A percentile compares a stretch with the other conserved stretches of the same genome.
These are phyloP conservation scores for Sergeia podlipaevii DNA, from an alignment of 208 protist genomes.

Conservation along the genomic window DNA sequence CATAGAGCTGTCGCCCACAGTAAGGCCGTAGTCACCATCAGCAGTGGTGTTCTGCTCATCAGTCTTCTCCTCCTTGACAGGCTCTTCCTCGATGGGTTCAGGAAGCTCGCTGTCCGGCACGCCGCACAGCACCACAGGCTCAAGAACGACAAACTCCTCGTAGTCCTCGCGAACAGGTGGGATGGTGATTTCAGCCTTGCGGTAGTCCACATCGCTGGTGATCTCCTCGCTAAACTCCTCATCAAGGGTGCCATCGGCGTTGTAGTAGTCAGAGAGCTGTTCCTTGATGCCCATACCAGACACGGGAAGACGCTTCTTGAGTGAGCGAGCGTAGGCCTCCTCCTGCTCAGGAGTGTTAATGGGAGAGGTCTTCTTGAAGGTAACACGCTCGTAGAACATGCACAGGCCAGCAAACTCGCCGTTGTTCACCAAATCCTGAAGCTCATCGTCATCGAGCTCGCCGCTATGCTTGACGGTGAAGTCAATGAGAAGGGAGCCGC, in stretches of 20 bases:
- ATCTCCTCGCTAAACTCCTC: constrained; percentile 44
- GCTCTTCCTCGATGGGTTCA: constrained; percentile 1
- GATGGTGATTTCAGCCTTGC: constrained; percentile 43
- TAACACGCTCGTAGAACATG: constrained; percentile 67
- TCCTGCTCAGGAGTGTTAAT: constrained; percentile 65
- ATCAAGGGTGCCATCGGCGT: constrained; percentile 39
- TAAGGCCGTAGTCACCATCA: background rate
- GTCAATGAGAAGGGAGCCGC: constrained; percentile 42
- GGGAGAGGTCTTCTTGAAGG: constrained; percentile 45
- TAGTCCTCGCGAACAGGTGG: constrained; percentile 56
- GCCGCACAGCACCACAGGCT: constrained; percentile 3
- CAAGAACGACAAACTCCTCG: constrained; percentile 19
- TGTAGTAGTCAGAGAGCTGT: constrained; percentile 49
- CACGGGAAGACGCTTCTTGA: constrained; percentile 19
- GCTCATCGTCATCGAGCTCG: constrained; percentile 44
- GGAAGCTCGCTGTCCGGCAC: background rate
- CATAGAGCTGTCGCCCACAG: too few relatives aligned
- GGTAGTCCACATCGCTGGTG: constrained; percentile 44
- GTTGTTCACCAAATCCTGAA: constrained; percentile 63
- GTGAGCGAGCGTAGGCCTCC: constrained; percentile 13
- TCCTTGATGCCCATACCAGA: constrained; percentile 52
- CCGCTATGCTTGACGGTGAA: constrained; percentile 72
- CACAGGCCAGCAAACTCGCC: constrained; percentile 42
- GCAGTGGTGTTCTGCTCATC: background rate
- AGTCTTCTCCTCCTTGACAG: background rate